Evolutionary conservation across 768 basidiomycete species (phyloP), one percentile per base, ranked within the genome.

Genomic region (Mycena kentingensis): DNA sequence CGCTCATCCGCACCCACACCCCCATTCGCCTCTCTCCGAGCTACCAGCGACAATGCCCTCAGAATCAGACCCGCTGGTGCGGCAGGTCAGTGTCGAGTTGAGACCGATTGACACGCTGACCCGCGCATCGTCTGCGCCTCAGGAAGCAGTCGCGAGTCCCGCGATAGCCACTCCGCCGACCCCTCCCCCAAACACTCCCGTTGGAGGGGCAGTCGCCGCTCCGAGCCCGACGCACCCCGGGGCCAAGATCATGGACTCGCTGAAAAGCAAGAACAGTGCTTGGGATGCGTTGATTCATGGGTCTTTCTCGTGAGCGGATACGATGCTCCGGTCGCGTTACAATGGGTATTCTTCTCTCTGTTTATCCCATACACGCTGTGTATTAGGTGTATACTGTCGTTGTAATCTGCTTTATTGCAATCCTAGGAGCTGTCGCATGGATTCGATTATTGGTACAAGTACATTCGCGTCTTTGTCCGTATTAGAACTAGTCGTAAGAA

Each of bases 241-340:
- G 51, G 69, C 76, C 46, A 80, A 75, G 62, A 80, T 84, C 59
- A 63, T 86, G 55, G 73, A 80, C 65, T 79, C 82, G 42, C 67
- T 86, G 52, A 79, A 82, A 64, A 73, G 73, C 22, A 83, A 85
- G 70, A 79, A 52, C 51, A 39, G 79, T 51, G 81, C 82, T 15
- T 86, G 82, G 82, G 84, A 86, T 54, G 83, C 83, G 2, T 68
- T 86, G 51, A 81, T 86, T 37, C 84, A 86, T 62, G 84, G 84
- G 27, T 81, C 81, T 28, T 85, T 82, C 64, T 78, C 83, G n/a
- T 84, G 64, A 75, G 49, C 19, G n/a, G n/a, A n/a, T n/a, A n/a
- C n/a, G n/a, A n/a, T n/a, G n/a, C n/a, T n/a, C n/a, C n/a, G n/a
- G n/a, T n/a, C n/a, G n/a, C n/a, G n/a, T n/a, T n/a, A n/a, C n/a